Evolutionary conservation across 345 rosid genomes (phyloP), one percentile per base, ranked within the genome.

Genomic region (Linum tenue): DNA sequence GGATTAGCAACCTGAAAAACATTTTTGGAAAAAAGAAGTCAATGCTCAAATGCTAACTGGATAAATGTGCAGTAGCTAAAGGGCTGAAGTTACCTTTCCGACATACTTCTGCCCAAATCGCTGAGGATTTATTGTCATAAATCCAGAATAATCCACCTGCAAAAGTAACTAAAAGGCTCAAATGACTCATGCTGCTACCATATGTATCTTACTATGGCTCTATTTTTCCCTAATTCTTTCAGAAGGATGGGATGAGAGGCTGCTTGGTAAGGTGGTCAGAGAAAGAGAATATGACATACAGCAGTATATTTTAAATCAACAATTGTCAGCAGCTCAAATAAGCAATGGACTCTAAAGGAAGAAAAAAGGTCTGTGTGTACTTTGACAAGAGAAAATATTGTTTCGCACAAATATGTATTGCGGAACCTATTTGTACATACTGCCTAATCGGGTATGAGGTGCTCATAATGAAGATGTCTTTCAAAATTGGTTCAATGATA

Each of bases 121-220:
- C 75, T 94, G 99, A 75, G 99, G 96, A 86, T 94, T 94, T 79
- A 94, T 88, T 40, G 99, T 94, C 97, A 90, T 94, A 72, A 88
- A 94, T 61, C 96, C 99, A 44, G 99, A 90, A 81, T 94, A 94
- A 73, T 94, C 99, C 58, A 90, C 97, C 97, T 90, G 87, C 68
- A 22, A 57, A 70, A 75, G 70, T 60, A 57, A 81, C 65, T 43
- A 59, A 31, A 17, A 57, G 38, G 22, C 3, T 15, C 53, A 48
- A 48, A 48, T 48, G 53, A 48, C 14, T 48, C 53, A 48, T 48
- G 53, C 53, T 48, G 14, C 53, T 48, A 22, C 14, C 53, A 48
- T 48, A 48, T 48, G 53, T 48, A 48, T 15, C 3, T 15, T 48
- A 15, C 3, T 48, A 15, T 48, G 53, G 53, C 53, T 22, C 53